These are phyloP conservation scores for Talaromyces liani DNA, from an alignment of 495 filamentous ascomycete genomes.

Conservation along the genomic window DNA sequence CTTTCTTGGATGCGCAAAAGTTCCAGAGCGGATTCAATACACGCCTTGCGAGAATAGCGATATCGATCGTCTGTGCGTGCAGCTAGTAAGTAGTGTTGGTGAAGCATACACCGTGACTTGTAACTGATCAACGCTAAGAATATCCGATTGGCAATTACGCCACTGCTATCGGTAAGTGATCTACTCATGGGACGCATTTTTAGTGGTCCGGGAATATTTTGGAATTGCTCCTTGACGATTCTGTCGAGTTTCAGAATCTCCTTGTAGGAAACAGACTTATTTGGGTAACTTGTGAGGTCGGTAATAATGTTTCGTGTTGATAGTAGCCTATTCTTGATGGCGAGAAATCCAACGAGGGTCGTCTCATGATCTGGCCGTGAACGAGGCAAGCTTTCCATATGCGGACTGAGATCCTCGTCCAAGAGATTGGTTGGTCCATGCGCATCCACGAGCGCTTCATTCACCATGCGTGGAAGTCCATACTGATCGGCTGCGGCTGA, in stretches of 20 bases:
- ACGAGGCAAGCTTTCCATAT: conserved; percentile 17
- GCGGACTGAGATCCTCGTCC: conserved; percentile 22
- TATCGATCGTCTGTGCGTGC: conserved; percentile 23
- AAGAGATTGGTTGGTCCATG: conserved; percentile 24
- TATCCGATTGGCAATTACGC: conserved; percentile 29
- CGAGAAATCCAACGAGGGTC: conserved; percentile 30
- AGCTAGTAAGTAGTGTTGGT: conserved; percentile 30
- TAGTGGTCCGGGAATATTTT: conserved; percentile 20
- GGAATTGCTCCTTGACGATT: conserved; percentile 24
- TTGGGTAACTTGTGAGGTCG: conserved; percentile 29
- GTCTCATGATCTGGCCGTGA: conserved; percentile 19
- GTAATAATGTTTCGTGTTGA: conserved; percentile 35
- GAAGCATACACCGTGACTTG: conserved; percentile 36
- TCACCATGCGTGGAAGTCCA: conserved; percentile 29
- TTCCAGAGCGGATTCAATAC: conserved; percentile 31
- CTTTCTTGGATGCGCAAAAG: conserved; percentile 19
- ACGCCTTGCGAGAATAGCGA: conserved; percentile 25
- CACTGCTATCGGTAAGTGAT: conserved; percentile 29
- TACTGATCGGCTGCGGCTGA: conserved; percentile 31
- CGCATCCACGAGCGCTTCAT: conserved; percentile 27
- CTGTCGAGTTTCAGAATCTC: conserved; percentile 32
- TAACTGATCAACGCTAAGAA: conserved; percentile 33
- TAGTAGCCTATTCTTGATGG: conserved; percentile 30
- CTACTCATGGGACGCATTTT: conserved; percentile 27
- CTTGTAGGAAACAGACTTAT: conserved; percentile 23